Percentiles rank a stretch among this genome's conserved stretches.
Conservation (phyloP, 2,329 filamentous ascomycete genomes). For the Cercospora sp. region DNA sequence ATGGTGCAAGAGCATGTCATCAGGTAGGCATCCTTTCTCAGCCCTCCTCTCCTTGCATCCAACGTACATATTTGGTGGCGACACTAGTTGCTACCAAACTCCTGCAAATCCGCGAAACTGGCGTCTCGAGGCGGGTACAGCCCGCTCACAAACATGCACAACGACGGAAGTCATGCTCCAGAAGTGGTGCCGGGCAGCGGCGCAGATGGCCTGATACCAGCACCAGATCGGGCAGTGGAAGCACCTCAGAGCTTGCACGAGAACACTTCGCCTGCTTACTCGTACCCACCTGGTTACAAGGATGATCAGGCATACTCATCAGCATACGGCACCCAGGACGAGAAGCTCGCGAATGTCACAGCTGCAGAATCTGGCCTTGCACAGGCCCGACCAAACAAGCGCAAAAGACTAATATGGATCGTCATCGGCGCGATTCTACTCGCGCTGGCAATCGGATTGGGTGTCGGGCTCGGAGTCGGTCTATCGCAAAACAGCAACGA, state of each 20-base stretch:
- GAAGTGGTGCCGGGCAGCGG: conserved; percentile 12
- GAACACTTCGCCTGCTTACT: not conserved
- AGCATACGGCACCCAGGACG: not conserved
- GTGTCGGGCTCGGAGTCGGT: conserved; percentile 15
- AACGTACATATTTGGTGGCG: not conserved
- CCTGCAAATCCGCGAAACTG: not conserved
- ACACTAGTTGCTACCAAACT: not conserved
- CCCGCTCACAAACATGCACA: not conserved
- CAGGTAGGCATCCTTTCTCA: not conserved
- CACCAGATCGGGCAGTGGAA: not conserved
- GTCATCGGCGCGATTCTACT: conserved; percentile 9
- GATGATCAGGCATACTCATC: not conserved
- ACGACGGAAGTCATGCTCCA: conserved; percentile 3
- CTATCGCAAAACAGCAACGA: conserved; percentile 10
- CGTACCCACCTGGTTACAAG: not conserved
- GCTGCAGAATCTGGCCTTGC: not conserved
- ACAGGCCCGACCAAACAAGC: not conserved
- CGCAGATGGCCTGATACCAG: conserved; percentile 11
- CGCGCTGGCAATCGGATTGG: conserved; percentile 15
- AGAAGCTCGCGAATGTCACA: conserved; percentile 1
- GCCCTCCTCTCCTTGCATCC: not conserved
- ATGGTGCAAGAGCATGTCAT: not conserved
- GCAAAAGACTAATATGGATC: conserved; percentile 15
- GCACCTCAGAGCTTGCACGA: not conserved
- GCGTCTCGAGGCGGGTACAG: conserved; percentile 3